A percentile compares a stretch with the other conserved stretches of the same genome.
Conservation (phyloP, 1,284 basidiomycete species). For the Ustilago bromivora region DNA sequence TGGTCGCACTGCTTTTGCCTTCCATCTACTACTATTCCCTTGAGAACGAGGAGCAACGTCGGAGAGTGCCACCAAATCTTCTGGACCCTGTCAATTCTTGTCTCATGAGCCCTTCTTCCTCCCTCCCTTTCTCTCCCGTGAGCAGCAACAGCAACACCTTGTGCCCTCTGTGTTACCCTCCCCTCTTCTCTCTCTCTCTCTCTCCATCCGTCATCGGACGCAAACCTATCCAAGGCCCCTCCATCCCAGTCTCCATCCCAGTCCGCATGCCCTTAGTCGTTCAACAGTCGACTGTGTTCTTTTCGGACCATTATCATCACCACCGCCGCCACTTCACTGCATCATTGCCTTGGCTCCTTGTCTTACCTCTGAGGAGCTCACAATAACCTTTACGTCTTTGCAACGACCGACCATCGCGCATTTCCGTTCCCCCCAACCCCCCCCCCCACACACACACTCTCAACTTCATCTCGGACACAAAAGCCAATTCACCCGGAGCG, state of each 20-base stretch:
- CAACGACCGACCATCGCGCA: slow-evolving; percentile 12
- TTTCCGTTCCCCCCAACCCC: not conserved
- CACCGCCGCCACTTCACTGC: not conserved
- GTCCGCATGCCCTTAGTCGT: not conserved
- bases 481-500: slow-evolving; percentile 1
- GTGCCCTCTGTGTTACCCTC: not conserved
- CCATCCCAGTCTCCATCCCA: not conserved
- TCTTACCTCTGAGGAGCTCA: not conserved
- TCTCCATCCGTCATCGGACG: not conserved
- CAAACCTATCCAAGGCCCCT: not conserved
- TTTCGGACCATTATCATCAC: not conserved
- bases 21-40: not conserved
- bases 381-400: not conserved
- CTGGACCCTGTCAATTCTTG: slow-evolving; percentile 10
- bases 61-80: slow-evolving; percentile 2
- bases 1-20: not conserved
- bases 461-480: slow-evolving; percentile 18
- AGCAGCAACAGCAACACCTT: not conserved
- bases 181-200: not conserved
- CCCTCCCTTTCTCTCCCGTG: not conserved
- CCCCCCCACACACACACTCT: too few species aligned
- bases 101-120: not conserved
- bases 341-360: slow-evolving; percentile 6
- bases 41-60: not conserved
- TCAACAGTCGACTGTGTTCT: slow-evolving; percentile 16